phyloP scores from a whole-genome alignment of 208 protist species.

The Acanthamoeba triangularis region DNA sequence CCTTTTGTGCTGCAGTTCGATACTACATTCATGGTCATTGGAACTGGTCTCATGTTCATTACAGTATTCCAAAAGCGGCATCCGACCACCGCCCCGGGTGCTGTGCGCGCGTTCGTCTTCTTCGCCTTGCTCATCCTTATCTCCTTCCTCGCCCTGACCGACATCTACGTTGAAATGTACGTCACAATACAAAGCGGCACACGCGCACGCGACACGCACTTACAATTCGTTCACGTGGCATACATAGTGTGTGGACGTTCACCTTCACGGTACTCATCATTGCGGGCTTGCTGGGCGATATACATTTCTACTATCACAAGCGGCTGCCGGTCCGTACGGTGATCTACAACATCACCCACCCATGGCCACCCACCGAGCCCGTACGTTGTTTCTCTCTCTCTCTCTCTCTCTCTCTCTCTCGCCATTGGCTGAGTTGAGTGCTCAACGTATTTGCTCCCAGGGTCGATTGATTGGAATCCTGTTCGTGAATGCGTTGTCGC shows the following conservation, averaged over 20 bases:
- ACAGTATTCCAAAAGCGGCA: conserved; percentile 70
- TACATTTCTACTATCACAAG: conserved; percentile 71
- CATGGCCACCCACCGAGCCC: conserved; percentile 31
- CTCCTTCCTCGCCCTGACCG: conserved; percentile 43
- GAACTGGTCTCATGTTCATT: conserved; percentile 40
- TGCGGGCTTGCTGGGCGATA: background rate
- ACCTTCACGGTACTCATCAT: conserved; percentile 41
- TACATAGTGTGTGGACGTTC: conserved; percentile 42
- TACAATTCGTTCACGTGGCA: background rate
- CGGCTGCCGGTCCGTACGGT: background rate
- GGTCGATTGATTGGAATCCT: background rate
- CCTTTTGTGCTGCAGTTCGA: conserved; percentile 25
- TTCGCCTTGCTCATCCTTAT: conserved; percentile 54
- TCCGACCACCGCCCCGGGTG: conserved; percentile 35
- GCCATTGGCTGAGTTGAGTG: background rate
- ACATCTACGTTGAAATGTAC: conserved; percentile 43
- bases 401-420: too few relatives aligned
- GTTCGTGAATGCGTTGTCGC: background rate
- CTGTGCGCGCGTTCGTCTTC: conserved; percentile 46
- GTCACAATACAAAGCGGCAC: background rate
- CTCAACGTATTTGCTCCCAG: background rate
- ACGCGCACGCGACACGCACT: background rate
- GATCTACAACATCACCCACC: conserved; percentile 19
- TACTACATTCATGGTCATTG: conserved; percentile 70
- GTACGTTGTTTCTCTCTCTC: background rate